phyloP scores from a whole-genome alignment of 495 filamentous ascomycete genomes.

The Neurospora sp. region DNA sequence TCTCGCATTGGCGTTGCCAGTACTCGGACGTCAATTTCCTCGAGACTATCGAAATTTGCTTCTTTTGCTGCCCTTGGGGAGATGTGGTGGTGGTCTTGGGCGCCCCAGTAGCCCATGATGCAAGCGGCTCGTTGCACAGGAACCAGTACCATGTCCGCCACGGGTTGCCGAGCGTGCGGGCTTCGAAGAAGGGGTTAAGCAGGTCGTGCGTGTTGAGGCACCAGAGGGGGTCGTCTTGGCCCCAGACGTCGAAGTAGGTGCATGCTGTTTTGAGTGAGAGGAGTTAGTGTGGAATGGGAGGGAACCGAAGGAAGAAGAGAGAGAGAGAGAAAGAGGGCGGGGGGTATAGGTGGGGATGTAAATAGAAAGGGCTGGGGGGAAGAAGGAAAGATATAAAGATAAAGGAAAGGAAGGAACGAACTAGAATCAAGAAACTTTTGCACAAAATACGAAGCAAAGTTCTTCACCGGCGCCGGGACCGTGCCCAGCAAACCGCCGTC shows the following conservation, averaged over 20 bases:
- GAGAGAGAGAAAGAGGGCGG: not conserved
- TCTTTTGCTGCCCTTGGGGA: not conserved
- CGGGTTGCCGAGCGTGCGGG: conserved; percentile 40
- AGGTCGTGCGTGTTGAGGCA: conserved; percentile 53
- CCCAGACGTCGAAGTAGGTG: conserved; percentile 39
- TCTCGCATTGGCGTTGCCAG: conserved; percentile 50
- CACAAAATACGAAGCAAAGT: conserved; percentile 42
- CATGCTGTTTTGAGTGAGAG: conserved; percentile 8
- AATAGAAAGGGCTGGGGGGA: not conserved
- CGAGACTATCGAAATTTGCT: conserved; percentile 39
- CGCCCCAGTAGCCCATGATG: conserved; percentile 34
- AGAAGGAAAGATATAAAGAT: not conserved
- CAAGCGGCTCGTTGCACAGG: conserved; percentile 50
- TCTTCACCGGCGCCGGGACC: conserved; percentile 21
- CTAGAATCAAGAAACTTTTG: conserved; percentile 38
- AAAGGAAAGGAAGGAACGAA: conserved; percentile 17
- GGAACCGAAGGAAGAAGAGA: no score
- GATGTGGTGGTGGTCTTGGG: conserved; percentile 16
- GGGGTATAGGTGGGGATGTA: not conserved
- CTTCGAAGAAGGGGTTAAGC: conserved; percentile 45
- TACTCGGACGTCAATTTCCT: conserved; percentile 45
- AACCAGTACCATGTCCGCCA: conserved; percentile 57
- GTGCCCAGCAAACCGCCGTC: conserved; percentile 18
- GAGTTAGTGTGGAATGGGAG: not conserved
- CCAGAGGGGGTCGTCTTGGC: conserved; percentile 34